These are phyloP conservation scores for Penicillium pancosmium DNA, from an alignment of 495 filamentous ascomycete genomes.

Conservation along the genomic window DNA sequence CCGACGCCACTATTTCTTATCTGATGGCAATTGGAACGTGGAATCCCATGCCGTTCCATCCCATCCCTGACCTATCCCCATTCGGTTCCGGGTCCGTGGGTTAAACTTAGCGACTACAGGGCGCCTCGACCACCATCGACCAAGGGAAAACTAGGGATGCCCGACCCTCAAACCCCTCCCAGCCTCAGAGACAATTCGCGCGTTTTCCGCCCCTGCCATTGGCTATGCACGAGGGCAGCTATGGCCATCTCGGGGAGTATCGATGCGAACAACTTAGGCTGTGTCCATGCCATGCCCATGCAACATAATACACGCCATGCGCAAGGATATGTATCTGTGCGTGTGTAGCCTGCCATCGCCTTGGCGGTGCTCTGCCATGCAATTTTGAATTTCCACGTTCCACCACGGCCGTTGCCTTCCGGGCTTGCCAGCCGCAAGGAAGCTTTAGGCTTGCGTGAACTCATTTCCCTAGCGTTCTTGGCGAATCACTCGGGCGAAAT, in stretches of 20 bases:
- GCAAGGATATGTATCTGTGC: no score
- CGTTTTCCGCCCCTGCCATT: neutral
- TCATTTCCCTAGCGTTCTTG: neutral
- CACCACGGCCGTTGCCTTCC: neutral
- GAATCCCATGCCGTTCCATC: neutral
- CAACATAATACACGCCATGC: no score
- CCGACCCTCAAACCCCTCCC: neutral
- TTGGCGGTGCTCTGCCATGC: neutral
- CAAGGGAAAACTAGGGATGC: neutral
- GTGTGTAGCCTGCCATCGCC: no score
- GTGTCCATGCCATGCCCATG: neutral
- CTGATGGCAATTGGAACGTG: slow-evolving; percentile 8
- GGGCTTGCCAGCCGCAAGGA: neutral
- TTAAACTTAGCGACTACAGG: neutral
- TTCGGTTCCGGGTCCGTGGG: neutral
- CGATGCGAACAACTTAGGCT: neutral
- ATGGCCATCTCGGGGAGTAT: neutral
- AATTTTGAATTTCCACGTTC: neutral
- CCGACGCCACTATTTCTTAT: slow-evolving; percentile 13
- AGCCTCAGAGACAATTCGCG: neutral
- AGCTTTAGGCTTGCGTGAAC: neutral
- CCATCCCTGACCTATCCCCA: neutral
- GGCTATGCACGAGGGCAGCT: neutral
- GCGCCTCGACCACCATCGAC: neutral
- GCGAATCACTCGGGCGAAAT: neutral